Evolutionary conservation across 805 yeast species (phyloP).

Genomic region (Monosporozyma siamensis): DNA sequence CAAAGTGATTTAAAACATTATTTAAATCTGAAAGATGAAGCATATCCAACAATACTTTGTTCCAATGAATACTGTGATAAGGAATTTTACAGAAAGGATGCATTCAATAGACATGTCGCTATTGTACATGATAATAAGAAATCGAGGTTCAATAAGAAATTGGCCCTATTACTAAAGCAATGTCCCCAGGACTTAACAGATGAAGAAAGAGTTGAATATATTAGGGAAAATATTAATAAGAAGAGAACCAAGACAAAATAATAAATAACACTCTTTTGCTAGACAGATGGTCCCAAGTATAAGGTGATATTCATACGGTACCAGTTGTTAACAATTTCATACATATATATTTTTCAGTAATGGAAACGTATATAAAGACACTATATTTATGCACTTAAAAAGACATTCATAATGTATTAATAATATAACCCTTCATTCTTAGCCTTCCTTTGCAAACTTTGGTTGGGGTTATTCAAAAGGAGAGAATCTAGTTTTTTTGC

Average conservation of each 20-base stretch:
- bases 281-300: too few species aligned
- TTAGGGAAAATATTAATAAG: constrained; percentile 3
- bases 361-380: too few species aligned
- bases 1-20: constrained; percentile 19
- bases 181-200: constrained; percentile 13
- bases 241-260: not conserved
- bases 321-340: too few species aligned
- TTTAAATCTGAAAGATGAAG: constrained; percentile 24
- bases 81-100: constrained; percentile 43
- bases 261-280: not conserved
- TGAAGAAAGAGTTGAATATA: constrained; percentile 1
- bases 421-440: too few species aligned
- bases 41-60: constrained; percentile 28
- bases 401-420: too few species aligned
- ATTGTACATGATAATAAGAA: constrained; percentile 39
- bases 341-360: too few species aligned
- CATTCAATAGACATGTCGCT: constrained; percentile 42
- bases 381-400: too few species aligned
- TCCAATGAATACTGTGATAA: constrained; percentile 35
- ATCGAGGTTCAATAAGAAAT: constrained; percentile 35
- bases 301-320: too few species aligned
- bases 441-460: too few species aligned
- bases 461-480: too few species aligned
- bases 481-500: too few species aligned
- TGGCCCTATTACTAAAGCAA: constrained; percentile 19